Evolutionary conservation across 495 filamentous ascomycete genomes (phyloP).

Genomic region (Podospora sp.): DNA sequence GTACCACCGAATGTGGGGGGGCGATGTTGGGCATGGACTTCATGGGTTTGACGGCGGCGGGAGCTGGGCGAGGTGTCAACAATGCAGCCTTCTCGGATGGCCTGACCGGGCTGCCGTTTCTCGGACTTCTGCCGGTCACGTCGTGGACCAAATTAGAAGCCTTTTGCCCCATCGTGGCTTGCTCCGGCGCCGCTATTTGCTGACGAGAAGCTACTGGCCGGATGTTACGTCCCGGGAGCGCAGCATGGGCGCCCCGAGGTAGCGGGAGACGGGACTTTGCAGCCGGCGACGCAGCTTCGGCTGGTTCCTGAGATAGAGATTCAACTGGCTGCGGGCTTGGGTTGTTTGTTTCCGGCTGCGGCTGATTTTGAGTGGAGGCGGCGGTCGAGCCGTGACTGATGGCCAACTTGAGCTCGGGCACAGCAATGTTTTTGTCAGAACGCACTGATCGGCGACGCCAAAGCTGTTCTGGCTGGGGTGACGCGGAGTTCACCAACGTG

Average conservation of each 20-base stretch:
- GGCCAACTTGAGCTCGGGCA: constrained; percentile 48
- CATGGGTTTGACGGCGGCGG: constrained; percentile 17
- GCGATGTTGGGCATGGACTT: constrained; percentile 24
- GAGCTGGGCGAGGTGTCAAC: constrained; percentile 5
- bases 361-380: constrained; percentile 23
- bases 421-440: constrained; percentile 42
- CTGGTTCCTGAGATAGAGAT: constrained; percentile 13
- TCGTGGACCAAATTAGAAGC: constrained; percentile 26
- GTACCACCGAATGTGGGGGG: constrained; percentile 18
- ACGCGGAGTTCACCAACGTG: constrained; percentile 28
- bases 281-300: constrained; percentile 12
- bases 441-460: constrained; percentile 51
- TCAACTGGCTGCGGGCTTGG: constrained; percentile 21
- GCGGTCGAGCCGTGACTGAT: constrained; percentile 51
- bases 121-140: constrained; percentile 16
- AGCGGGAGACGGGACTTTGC: constrained; percentile 23
- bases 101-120: constrained; percentile 8
- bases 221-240: constrained; percentile 39
- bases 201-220: constrained; percentile 32
- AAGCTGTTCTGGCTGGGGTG: constrained; percentile 41
- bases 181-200: constrained; percentile 21
- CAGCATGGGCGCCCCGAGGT: constrained; percentile 25
- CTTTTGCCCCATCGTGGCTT: constrained; percentile 34
- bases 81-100: not conserved
- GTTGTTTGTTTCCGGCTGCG: constrained; percentile 15